Base-by-base conservation (phyloP, 345 rosid species). In the Laguncularia racemosa region DNA sequence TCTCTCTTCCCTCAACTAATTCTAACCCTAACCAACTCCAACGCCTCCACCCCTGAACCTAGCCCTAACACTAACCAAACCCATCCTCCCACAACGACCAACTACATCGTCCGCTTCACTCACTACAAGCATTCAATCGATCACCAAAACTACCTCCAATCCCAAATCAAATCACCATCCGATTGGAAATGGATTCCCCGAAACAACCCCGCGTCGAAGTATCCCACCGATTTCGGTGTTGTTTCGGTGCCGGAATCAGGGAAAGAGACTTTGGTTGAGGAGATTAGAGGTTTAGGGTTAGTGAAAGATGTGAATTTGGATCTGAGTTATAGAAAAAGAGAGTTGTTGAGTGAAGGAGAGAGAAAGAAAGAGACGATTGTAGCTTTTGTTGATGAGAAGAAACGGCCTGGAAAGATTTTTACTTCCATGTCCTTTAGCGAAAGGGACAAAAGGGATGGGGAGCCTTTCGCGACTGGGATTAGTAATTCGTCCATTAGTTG, bases 121-220 rank as follows among this genome's bases (percentile, higher is more conserved):
- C 76, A 72, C 58, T 93, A 93, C 72, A 69, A 61, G 52, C 56
- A 56, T 50, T 83, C 87, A 26, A 76, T 72, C 46, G 70, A 75
- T 53, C 88, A 84, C 71, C 84, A 76, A 4, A 44, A 61, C 28
- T 85, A 83, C 76, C 79, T 93, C 66, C 78, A 75, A 68, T 79
- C 82, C 44, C 40, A 9, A 4, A 52, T 56, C 62, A 54, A 86
- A 52, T 69, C 69, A 65, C 74, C 82, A 45, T 72, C 43, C 33
- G 85, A 89, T n/a, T 91, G 98, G 98, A 73, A 78, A 50, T 91
- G 98, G 98, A 76, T 88, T 83, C 80, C 77, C 77, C 81, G 98
- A 68, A 64, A 58, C 40, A 91, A 88, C 53, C 85, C 90, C 16
- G 95, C 96, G 13, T 66, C 86, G 64, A 69, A 63, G 53, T 91